phyloP scores from a whole-genome alignment of 169 alveolate genomes.

The Plasmodium knowlesi region DNA sequence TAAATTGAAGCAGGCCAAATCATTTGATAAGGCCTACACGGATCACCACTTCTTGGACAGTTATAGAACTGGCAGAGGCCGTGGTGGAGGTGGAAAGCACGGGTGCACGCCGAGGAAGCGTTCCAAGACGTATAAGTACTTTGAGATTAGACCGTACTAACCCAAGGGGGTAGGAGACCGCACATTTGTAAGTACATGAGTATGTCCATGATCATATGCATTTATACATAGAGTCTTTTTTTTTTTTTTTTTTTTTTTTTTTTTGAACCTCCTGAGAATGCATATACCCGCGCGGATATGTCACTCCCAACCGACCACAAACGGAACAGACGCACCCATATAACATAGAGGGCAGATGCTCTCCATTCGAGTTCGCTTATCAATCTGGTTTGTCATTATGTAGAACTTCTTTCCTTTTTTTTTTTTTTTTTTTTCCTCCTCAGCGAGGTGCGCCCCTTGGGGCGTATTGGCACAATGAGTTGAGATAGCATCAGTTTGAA shows the following conservation, averaged over 20 bases:
- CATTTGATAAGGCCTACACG: slow-evolving; percentile 84
- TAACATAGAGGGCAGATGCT: not conserved
- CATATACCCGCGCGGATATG: not conserved
- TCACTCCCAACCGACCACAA: not conserved
- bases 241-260: too few species aligned
- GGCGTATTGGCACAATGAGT: not conserved
- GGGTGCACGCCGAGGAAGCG: slow-evolving; percentile 86
- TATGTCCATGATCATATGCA: not conserved
- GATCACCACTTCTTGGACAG: slow-evolving; percentile 84
- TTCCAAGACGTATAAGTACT: slow-evolving; percentile 85
- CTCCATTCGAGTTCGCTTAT: not conserved
- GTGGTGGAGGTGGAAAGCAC: slow-evolving; percentile 91
- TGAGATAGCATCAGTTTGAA: not conserved
- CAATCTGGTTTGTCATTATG: not conserved
- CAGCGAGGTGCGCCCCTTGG: not conserved
- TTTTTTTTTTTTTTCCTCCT: not conserved
- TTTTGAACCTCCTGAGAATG: not conserved
- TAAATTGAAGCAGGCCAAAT: slow-evolving; percentile 78
- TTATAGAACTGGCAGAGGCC: slow-evolving; percentile 84
- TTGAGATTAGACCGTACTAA: slow-evolving; percentile 83
- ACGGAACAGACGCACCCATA: not conserved
- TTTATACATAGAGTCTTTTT: too few species aligned
- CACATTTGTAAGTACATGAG: not conserved
- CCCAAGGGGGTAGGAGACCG: not conserved
- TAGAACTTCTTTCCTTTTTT: not conserved